Base-by-base conservation (phyloP, 306 rosid species). In the Casuarina equisetifolia region DNA sequence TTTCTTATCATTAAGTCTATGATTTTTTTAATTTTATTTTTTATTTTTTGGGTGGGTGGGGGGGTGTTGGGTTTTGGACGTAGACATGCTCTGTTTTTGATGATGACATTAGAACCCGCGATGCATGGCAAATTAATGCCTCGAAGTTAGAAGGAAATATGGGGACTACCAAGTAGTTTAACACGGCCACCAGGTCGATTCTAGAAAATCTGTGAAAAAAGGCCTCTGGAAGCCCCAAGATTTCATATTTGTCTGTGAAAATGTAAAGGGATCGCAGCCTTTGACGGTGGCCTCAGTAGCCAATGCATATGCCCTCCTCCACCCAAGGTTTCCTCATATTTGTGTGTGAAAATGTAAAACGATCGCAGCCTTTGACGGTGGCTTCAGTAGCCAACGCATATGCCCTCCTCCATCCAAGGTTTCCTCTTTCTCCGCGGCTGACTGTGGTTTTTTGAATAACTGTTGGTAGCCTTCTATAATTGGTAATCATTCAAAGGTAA, bases 391-490 rank as follows among this genome's bases (percentile, higher is more conserved):
- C n/a, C 54, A 51, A 51, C 12, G 16, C 54, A 51, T 51, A 17
- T 4, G 1, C 3, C 54, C 53, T 50, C 54, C 54, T 17, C 54
- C 54, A 3, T n/a, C 54, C 54, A 3, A 10, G n/a, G 6, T 16
- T 16, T 15, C n/a, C 57, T 16, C 6, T 57, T 25, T 57, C 36
- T 1, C 4, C 63, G 32, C 36, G 63, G 4, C 2, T 25, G 20
- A 57, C 0, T 57, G 63, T 7, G 9, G 40, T 25, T 39, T 17
- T 64, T 10, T 64, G 70, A 39, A 39, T 40, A 13, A 6, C 25
- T 7, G 70, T 66, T 66, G 9, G 70, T 66, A n/a, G 49, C 12
- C 42, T 66, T 66, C 71, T 66, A 40, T 66, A 12, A 66, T 42
- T 42, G 11, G 32, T 17, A 5, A 9, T 15, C 64, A 59, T 71